A percentile compares a stretch with the other conserved stretches of the same genome.
phyloP scores from a whole-genome alignment of 306 rosid genomes.

The Vigna mungo region DNA sequence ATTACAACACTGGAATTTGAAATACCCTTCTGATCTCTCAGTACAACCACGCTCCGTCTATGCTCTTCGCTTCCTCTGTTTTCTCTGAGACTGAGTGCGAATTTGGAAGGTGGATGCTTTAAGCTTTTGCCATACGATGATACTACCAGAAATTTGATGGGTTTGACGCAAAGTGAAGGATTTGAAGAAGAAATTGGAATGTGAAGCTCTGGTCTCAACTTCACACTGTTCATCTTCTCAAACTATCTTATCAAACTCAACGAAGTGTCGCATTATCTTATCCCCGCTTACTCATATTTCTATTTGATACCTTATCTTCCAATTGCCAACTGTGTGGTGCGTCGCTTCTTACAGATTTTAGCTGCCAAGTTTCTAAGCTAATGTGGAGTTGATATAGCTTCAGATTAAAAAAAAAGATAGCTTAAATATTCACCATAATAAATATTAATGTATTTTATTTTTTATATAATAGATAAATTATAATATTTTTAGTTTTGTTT shows the following conservation, averaged over 20 bases:
- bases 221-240: constrained; percentile 49
- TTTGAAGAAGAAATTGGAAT: constrained; percentile 36
- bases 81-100: not conserved
- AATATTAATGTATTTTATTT: too few relatives aligned
- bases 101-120: constrained; percentile 35
- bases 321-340: not conserved
- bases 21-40: not conserved
- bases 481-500: too few relatives aligned
- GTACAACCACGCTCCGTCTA: not conserved
- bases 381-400: too few relatives aligned
- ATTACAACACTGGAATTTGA: constrained; percentile 33
- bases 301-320: not conserved
- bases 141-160: constrained; percentile 28
- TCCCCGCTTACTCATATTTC: not conserved
- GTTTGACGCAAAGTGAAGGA: constrained; percentile 28
- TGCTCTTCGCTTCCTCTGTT: too few relatives aligned
- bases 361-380: not conserved
- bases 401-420: too few relatives aligned
- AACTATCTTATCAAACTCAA: too few relatives aligned
- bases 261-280: not conserved
- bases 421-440: too few relatives aligned
- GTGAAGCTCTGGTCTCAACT: constrained; percentile 54
- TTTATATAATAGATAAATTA: too few relatives aligned
- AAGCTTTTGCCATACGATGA: constrained; percentile 30
- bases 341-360: not conserved